These are phyloP conservation scores for Huntiella abstrusa DNA, from an alignment of 2,329 filamentous ascomycete species.

Conservation along the genomic window DNA sequence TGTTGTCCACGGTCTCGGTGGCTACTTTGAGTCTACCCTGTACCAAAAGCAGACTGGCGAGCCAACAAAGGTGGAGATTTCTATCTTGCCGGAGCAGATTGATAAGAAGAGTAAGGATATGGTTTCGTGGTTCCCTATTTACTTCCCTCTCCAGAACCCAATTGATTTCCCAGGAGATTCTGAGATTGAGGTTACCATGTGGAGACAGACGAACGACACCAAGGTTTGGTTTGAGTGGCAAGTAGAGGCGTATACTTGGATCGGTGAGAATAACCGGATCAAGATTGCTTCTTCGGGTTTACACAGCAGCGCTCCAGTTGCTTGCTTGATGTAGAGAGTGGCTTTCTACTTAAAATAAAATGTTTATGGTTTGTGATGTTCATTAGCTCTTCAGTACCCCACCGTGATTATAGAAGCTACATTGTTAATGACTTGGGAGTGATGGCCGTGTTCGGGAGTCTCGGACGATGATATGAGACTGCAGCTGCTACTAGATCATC, in stretches of 20 bases:
- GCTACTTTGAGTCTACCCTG: slow-evolving; percentile 93
- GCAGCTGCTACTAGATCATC: too few species aligned
- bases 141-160: slow-evolving; percentile 86
- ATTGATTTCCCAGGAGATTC: slow-evolving; percentile 69
- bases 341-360: too few species aligned
- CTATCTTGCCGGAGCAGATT: slow-evolving; percentile 82
- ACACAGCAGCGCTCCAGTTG: slow-evolving; percentile 49
- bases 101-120: slow-evolving; percentile 87
- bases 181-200: slow-evolving; percentile 83
- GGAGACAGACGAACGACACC: slow-evolving; percentile 83
- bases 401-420: background rate
- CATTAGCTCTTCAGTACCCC: too few species aligned
- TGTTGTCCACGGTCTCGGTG: slow-evolving; percentile 75
- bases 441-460: too few species aligned
- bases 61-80: slow-evolving; percentile 55
- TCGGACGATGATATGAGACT: too few species aligned
- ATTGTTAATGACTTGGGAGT: too few species aligned
- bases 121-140: slow-evolving; percentile 99
- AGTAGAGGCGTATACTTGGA: slow-evolving; percentile 61
- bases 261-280: slow-evolving; percentile 39
- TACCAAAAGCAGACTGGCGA: slow-evolving; percentile 35
- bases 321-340: slow-evolving; percentile 44
- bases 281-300: slow-evolving; percentile 48
- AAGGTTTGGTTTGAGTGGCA: slow-evolving; percentile 99
- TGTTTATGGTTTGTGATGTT: too few species aligned